Base-by-base conservation (phyloP, 257 asterid species). In the Plantago ovata region DNA sequence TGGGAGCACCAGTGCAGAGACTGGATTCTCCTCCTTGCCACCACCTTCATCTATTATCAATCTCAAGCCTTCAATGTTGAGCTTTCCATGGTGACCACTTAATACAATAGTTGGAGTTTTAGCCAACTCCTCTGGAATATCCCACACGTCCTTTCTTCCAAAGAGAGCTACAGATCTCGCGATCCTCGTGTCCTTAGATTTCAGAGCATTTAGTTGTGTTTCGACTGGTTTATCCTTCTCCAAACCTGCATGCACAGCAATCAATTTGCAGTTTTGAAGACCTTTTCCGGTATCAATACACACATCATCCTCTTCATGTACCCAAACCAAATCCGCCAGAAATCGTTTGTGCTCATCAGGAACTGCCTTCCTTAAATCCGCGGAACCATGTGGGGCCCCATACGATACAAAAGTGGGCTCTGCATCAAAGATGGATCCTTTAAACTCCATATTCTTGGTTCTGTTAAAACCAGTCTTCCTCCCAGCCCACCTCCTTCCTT, bases 401-500 rank as follows among this genome's bases (percentile, higher is more conserved):
- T 88, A 92, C 45, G 98, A 83, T 44, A 78, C 76, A 56, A 92
- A 92, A 14, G 98, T 92, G 40, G 98, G 95, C 1, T 69, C 81
- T 0, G 93, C 95, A 64, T 92, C 94, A 51, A 88, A 88, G 64
- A 88, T 85, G 8, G 96, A 92, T 50, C 98, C 98, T 69, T 78
- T 52, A 56, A 81, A 92, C 10, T 80, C 90, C 7, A 75, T 84
- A 4, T 77, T 77, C 79, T 92, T 85, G 32, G 69, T 74, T 38
- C 67, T 75, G 76, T 92, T 80, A 56, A 77, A 75, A 13, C 83
- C 96, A 22, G 63, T 53, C 78, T 80, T 83, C 50, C 73, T 79
- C 40, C 98, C 98, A 53, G 94, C 93, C 98, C 96, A 92, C 13
- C 95, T 80, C 81, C 98, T 79, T 64, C 94, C 96, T 32, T 92